phyloP scores from a whole-genome alignment of 805 yeast genomes.

The Cyberlindnera sargentensis region DNA sequence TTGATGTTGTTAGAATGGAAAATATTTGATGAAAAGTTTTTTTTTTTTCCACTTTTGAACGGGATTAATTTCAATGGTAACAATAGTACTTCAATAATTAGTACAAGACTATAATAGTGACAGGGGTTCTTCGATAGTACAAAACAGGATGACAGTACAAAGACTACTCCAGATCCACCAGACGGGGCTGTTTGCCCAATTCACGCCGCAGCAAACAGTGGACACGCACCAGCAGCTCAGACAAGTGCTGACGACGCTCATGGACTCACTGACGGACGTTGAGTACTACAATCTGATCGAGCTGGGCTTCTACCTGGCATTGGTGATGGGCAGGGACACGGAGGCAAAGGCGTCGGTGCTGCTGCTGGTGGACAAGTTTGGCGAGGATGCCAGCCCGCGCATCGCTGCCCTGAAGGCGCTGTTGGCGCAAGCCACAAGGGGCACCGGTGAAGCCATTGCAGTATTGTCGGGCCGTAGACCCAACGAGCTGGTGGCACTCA shows the following conservation, averaged over 20 bases:
- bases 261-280: slow-evolving; percentile 23
- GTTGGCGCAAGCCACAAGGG: slow-evolving; percentile 49
- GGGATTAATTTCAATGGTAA: too few relatives aligned
- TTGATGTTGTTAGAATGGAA: background rate
- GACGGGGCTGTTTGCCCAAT: slow-evolving; percentile 43
- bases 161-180: slow-evolving; percentile 40
- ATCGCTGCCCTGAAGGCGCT: slow-evolving; percentile 47
- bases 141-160: background rate
- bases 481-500: slow-evolving; percentile 17
- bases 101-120: background rate
- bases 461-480: slow-evolving; percentile 27
- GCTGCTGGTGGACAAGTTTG: slow-evolving; percentile 60
- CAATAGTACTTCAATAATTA: too few relatives aligned
- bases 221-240: slow-evolving; percentile 33
- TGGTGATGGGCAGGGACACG: slow-evolving; percentile 55
- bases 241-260: slow-evolving; percentile 18
- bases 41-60: too few relatives aligned
- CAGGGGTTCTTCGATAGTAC: background rate
- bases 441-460: slow-evolving; percentile 28
- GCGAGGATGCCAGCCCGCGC: slow-evolving; percentile 47
- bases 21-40: background rate
- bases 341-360: slow-evolving; percentile 67
- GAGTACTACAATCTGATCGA: slow-evolving; percentile 58
- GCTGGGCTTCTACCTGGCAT: slow-evolving; percentile 59
- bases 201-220: slow-evolving; percentile 37